Conservation (phyloP, 2,329 filamentous ascomycete genomes). For the Pseudogymnoascus sp. region DNA sequence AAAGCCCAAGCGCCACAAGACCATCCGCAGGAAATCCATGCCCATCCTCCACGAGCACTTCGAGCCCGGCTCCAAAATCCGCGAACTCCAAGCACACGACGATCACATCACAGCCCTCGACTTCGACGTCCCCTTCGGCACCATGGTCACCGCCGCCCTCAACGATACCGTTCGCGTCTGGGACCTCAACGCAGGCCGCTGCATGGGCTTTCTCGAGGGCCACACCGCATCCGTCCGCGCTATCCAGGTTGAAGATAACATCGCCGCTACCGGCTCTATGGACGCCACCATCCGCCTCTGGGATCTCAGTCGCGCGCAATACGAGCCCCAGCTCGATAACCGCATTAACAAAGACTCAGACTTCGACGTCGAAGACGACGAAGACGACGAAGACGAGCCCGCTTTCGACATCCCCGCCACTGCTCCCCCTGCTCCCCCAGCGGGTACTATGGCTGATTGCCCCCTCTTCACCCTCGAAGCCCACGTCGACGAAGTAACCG, state of each 20-base stretch:
- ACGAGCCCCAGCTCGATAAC: conserved; percentile 55
- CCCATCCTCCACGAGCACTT: conserved; percentile 94
- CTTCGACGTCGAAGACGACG: conserved; percentile 46
- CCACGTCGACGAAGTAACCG: conserved; percentile 90
- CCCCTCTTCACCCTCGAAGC: conserved; percentile 80
- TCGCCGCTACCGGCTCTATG: conserved; percentile 87
- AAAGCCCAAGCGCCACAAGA: conserved; percentile 44
- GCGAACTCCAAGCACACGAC: conserved; percentile 78
- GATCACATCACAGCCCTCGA: conserved; percentile 85
- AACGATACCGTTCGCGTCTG: conserved; percentile 94
- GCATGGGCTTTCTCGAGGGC: conserved; percentile 84
- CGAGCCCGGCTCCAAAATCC: conserved; percentile 78
- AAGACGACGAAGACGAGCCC: conserved; percentile 52
- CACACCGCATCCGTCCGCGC: conserved; percentile 90
- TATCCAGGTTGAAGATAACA: conserved; percentile 89
- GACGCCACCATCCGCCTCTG: conserved; percentile 91
- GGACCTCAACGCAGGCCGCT: conserved; percentile 89
- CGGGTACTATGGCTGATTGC: conserved; percentile 81
- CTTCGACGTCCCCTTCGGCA: conserved; percentile 96
- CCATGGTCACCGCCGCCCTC: conserved; percentile 81
- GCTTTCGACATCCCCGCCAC: conserved; percentile 65
- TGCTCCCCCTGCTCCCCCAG: conserved; percentile 57
- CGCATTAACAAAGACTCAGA: conserved; percentile 48
- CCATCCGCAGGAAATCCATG: conserved; percentile 71
- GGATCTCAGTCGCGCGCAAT: conserved; percentile 85